Evolutionary conservation across 2,329 filamentous ascomycete species (phyloP).

Genomic region (Pseudofabraea citricarpa): DNA sequence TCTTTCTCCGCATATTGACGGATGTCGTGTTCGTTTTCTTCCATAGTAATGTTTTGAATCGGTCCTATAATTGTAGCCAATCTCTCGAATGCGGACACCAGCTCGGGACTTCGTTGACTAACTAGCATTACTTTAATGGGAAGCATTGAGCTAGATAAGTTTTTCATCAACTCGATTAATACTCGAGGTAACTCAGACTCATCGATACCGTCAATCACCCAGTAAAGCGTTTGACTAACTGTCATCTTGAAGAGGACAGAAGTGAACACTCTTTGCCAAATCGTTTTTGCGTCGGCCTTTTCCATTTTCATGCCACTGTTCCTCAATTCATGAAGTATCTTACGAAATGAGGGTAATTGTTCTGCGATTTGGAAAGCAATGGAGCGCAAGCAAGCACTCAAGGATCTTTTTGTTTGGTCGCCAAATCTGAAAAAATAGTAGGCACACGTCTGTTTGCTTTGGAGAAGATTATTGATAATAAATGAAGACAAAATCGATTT

Average conservation of each 20-base stretch:
- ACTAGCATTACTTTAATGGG: neutral
- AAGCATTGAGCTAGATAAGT: neutral
- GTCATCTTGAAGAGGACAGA: neutral
- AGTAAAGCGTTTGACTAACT: slow-evolving; percentile 1
- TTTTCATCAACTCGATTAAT: neutral
- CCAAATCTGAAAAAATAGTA: slow-evolving; percentile 27
- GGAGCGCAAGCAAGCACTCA: slow-evolving; percentile 17
- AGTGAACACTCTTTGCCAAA: slow-evolving; percentile 2
- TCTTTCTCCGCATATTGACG: neutral
- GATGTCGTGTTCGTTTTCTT: too few relatives aligned
- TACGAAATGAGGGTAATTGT: slow-evolving; percentile 11
- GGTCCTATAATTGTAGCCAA: too few relatives aligned
- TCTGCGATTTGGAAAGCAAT: slow-evolving; percentile 24
- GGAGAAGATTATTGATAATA: slow-evolving; percentile 1
- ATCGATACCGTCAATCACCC: slow-evolving; percentile 3
- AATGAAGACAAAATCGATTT: slow-evolving; percentile 3
- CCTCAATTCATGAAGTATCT: neutral
- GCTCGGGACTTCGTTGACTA: too few relatives aligned
- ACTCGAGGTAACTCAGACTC: slow-evolving; percentile 1
- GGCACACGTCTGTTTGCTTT: slow-evolving; percentile 7
- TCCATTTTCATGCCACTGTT: neutral
- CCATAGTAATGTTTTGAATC: too few relatives aligned
- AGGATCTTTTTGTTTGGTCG: slow-evolving; percentile 18
- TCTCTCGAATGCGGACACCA: too few relatives aligned
- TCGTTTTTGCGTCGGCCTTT: neutral